phyloP scores from a whole-genome alignment of 108 stramenopile species.

The Ochromonas danica region DNA sequence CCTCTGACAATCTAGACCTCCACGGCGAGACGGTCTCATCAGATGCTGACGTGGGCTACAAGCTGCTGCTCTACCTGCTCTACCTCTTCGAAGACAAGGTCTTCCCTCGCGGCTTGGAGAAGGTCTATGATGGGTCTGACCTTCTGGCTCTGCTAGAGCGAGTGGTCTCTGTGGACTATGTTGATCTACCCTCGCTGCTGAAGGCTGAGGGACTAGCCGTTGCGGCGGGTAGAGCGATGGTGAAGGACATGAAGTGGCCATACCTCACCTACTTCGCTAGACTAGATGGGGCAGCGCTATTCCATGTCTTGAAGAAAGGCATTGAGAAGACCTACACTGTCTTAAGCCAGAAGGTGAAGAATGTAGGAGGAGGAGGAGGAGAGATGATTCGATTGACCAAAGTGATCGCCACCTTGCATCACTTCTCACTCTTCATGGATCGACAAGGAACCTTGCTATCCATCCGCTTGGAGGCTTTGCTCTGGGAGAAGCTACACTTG shows the following conservation, averaged over 20 bases:
- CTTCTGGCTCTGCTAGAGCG: neutral
- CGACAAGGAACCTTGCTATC: conserved; percentile 14
- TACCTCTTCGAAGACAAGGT: neutral
- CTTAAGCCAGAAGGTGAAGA: conserved; percentile 15
- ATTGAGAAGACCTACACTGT: conserved; percentile 15
- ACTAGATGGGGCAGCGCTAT: conserved; percentile 13
- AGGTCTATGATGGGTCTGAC: neutral
- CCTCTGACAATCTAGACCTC: conserved; percentile 14
- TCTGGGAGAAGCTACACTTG: conserved; percentile 14
- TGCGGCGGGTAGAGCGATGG: conserved; percentile 12
- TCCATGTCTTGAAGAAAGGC: conserved; percentile 15
- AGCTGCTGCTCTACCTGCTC: conserved; percentile 28
- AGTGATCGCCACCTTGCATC: conserved; percentile 13
- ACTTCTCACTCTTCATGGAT: conserved; percentile 15
- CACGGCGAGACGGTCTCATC: conserved; percentile 8
- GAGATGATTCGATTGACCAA: conserved; percentile 15
- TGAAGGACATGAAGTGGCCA: conserved; percentile 14
- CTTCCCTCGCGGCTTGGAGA: conserved; percentile 10
- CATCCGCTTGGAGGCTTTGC: conserved; percentile 13
- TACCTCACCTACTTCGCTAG: conserved; percentile 14
- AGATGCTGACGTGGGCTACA: conserved; percentile 29
- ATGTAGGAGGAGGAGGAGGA: conserved; percentile 9
- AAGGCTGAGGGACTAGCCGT: conserved; percentile 13
- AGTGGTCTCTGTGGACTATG: conserved; percentile 14
- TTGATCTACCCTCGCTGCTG: conserved; percentile 13